Evolutionary conservation across 768 basidiomycete genomes (phyloP), one percentile per base, ranked within the genome.

Genomic region (Psilocybe tampanensis): DNA sequence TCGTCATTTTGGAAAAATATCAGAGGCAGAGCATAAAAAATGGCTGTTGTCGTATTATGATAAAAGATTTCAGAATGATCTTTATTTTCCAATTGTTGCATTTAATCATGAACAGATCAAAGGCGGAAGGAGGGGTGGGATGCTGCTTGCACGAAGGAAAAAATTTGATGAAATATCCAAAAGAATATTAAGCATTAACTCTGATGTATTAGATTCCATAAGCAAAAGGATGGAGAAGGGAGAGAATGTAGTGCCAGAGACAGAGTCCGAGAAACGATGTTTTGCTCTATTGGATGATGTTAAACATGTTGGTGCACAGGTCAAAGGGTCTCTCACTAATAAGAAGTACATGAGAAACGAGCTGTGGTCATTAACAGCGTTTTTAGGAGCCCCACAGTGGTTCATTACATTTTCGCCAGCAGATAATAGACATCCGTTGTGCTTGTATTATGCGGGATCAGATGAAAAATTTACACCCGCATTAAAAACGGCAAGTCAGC

Each of bases 71-170:
- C 78, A 78, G 55, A 56, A 19, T 1, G 76, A 79, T 52, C 9
- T 61, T 1, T 55, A 68, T 18, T 80, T 77, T 57, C 65, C 74
- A 1, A 71, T 77, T 29, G 55, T 76, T 22, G 74, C 68, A 0
- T 78, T 77, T 53, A 78, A 72, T 48, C 72, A 78, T 45, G 56
- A 71, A 22, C 79, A 79, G 52, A 68, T 78, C 2, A 72, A 67
- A 43, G 55, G 52, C 1, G 62, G 68, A 2, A 60, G 67, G 0
- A 64, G 53, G 0, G 68, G 67, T 1, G 66, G 74, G 1, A 74
- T 60, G 42, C 34, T 76, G 0, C 8, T 73, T 2, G 61, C 68
- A 0, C 60, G 74, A 33, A 64, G 60, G 17, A 49, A 34, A 0
- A 64, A 64, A 8, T 76, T 77, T 59, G 19, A 44, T 13, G 50